Evolutionary conservation across 257 asterid genomes (phyloP).

Genomic region (Fraxinus quadrangulata): DNA sequence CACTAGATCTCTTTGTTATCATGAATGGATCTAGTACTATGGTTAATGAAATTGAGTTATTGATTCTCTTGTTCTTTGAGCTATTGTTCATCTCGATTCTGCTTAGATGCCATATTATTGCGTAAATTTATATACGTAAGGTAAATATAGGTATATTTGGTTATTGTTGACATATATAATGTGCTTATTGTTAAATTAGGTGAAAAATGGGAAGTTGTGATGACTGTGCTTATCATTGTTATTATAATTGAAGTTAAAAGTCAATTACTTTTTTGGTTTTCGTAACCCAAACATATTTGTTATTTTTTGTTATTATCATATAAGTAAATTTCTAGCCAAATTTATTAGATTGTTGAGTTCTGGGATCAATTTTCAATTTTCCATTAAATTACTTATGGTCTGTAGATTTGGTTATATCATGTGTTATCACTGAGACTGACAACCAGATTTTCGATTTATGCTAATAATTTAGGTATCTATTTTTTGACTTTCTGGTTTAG

Average conservation of each 20-base stretch:
- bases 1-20: slow-evolving; percentile 34
- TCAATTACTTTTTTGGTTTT: background rate
- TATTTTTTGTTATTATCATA: background rate
- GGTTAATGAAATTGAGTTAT: background rate
- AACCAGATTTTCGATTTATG: background rate
- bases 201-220: background rate
- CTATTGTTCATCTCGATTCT: too few species aligned
- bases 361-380: background rate
- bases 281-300: background rate
- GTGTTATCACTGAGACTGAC: background rate
- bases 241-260: background rate
- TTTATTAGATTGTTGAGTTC: slow-evolving; percentile 15
- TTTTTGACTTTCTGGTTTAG: slow-evolving; percentile 12
- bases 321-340: background rate
- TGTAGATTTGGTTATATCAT: background rate
- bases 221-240: background rate
- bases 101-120: too few species aligned
- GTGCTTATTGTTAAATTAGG: background rate
- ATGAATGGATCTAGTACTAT: background rate
- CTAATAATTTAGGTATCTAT: background rate
- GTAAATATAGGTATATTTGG: background rate
- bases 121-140: background rate
- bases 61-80: background rate
- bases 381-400: background rate
- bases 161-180: background rate